Percentiles rank a stretch among this genome's conserved stretches.
Conservation (phyloP, 2,329 filamentous ascomycete species). For the Xylaria hypoxylon region DNA sequence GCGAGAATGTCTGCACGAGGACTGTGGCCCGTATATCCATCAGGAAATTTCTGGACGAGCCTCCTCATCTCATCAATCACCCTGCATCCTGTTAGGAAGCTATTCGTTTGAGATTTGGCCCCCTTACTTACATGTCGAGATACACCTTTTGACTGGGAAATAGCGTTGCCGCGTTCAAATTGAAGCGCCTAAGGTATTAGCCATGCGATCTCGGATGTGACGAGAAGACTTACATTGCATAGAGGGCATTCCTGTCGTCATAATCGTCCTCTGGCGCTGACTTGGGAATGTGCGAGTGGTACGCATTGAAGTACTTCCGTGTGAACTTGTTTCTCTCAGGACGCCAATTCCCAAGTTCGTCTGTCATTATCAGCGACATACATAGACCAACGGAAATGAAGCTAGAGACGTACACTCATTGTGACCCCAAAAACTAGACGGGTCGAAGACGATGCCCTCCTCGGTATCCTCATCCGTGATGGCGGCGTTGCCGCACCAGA, state of each 20-base stretch:
- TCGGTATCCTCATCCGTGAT: slow-evolving; percentile 47
- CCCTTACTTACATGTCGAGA: slow-evolving; percentile 25
- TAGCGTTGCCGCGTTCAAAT: slow-evolving; percentile 24
- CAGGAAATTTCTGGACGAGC: slow-evolving; percentile 27
- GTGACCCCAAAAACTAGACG: slow-evolving; percentile 54
- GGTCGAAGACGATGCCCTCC: slow-evolving; percentile 53
- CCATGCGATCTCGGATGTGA: slow-evolving; percentile 2
- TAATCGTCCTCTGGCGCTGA: slow-evolving; percentile 51
- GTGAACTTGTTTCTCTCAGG: slow-evolving; percentile 48
- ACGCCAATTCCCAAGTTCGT: slow-evolving; percentile 51
- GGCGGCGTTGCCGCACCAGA: slow-evolving; percentile 55
- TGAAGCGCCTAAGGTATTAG: slow-evolving; percentile 25
- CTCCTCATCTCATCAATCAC: slow-evolving; percentile 24
- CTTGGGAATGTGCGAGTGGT: slow-evolving; percentile 46
- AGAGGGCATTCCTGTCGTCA: slow-evolving; percentile 53
- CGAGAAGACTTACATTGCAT: slow-evolving; percentile 37
- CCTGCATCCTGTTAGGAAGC: slow-evolving; percentile 25
- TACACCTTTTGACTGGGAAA: slow-evolving; percentile 19
- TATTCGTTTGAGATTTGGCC: slow-evolving; percentile 3
- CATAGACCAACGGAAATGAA: slow-evolving; percentile 34
- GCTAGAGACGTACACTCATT: slow-evolving; percentile 52
- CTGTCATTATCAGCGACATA: slow-evolving; percentile 49
- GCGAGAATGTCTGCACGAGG: slow-evolving; percentile 28
- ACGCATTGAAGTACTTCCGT: slow-evolving; percentile 45
- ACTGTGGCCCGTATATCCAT: slow-evolving; percentile 26